A percentile compares a stretch with the other conserved stretches of the same genome.
Conservation (phyloP, 495 filamentous ascomycete genomes). For the Penicillium lividum region DNA sequence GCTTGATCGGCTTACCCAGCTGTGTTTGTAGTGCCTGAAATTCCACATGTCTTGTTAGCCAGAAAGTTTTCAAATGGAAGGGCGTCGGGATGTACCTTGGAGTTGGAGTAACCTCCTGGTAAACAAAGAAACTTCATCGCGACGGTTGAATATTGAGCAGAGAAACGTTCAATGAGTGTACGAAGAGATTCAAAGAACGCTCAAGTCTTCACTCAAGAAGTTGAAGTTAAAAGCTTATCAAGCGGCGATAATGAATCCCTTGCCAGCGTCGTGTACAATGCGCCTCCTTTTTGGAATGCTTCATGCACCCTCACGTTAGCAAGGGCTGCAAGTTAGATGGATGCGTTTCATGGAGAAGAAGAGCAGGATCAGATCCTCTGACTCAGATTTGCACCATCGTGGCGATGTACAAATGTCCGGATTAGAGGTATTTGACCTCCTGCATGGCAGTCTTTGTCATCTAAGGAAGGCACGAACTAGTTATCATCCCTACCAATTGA, state of each 20-base stretch:
- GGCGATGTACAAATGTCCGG: not conserved
- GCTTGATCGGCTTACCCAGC: slow-evolving; percentile 22
- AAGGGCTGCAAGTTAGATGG: slow-evolving; percentile 17
- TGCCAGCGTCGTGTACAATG: slow-evolving; percentile 11
- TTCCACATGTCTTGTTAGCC: not conserved
- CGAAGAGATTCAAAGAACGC: not conserved
- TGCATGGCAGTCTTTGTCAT: slow-evolving; percentile 8
- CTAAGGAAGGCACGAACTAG: slow-evolving; percentile 12
- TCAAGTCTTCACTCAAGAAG: not conserved
- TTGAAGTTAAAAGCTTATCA: slow-evolving; percentile 5
- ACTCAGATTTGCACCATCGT: slow-evolving; percentile 15
- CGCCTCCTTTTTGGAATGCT: slow-evolving; percentile 28
- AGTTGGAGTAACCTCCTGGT: slow-evolving; percentile 28
- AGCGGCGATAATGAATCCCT: slow-evolving; percentile 7
- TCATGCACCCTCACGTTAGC: slow-evolving; percentile 30
- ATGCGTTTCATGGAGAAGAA: not conserved
- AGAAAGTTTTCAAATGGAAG: not conserved
- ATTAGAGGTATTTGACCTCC: not conserved
- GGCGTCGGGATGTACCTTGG: slow-evolving; percentile 17
- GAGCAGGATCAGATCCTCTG: not conserved
- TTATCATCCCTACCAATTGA: slow-evolving; percentile 15
- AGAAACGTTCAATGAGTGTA: too few species aligned
- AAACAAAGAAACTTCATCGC: slow-evolving; percentile 35
- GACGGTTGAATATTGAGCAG: not conserved
- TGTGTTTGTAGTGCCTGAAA: slow-evolving; percentile 27